phyloP scores from a whole-genome alignment of 495 filamentous ascomycete species.

The Extremus antarcticus region DNA sequence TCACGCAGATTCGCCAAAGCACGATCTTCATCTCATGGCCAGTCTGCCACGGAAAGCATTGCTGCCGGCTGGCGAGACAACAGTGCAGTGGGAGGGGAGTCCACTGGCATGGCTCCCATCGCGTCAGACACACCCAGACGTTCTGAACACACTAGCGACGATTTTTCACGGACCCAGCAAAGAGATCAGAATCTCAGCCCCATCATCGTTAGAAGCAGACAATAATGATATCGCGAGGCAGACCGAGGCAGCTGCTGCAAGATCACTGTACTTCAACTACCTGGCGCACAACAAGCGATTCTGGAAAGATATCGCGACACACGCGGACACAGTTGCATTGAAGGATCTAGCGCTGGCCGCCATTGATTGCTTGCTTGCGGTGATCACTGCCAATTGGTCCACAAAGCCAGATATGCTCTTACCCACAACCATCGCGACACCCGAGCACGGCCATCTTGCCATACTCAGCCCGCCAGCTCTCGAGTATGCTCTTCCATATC shows the following conservation, averaged over 20 bases:
- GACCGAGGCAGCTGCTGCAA: conserved; percentile 44
- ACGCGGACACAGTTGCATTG: conserved; percentile 48
- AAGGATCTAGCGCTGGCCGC: conserved; percentile 48
- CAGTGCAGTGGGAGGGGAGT: conserved; percentile 29
- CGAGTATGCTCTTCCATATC: conserved; percentile 44
- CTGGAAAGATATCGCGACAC: conserved; percentile 41
- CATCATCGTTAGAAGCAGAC: conserved; percentile 31
- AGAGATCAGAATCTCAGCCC: conserved; percentile 22
- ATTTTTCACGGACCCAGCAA: conserved; percentile 44
- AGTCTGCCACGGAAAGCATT: conserved; percentile 47
- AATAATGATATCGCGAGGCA: conserved; percentile 21
- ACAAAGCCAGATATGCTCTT: conserved; percentile 26
- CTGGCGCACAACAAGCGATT: conserved; percentile 38
- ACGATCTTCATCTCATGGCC: conserved; percentile 46
- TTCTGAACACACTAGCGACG: conserved; percentile 42
- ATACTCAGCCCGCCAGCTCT: conserved; percentile 43
- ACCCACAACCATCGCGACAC: conserved; percentile 33
- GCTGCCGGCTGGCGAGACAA: conserved; percentile 31
- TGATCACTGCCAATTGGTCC: conserved; percentile 48
- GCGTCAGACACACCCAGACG: conserved; percentile 41
- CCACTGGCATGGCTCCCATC: conserved; percentile 42
- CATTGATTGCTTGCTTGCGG: conserved; percentile 40
- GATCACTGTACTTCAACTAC: conserved; percentile 47
- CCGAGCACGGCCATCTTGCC: conserved; percentile 36
- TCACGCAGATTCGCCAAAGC: conserved; percentile 39